Base-by-base conservation (phyloP, 2,329 filamentous ascomycete species). In the Colletotrichum chrysophilum region DNA sequence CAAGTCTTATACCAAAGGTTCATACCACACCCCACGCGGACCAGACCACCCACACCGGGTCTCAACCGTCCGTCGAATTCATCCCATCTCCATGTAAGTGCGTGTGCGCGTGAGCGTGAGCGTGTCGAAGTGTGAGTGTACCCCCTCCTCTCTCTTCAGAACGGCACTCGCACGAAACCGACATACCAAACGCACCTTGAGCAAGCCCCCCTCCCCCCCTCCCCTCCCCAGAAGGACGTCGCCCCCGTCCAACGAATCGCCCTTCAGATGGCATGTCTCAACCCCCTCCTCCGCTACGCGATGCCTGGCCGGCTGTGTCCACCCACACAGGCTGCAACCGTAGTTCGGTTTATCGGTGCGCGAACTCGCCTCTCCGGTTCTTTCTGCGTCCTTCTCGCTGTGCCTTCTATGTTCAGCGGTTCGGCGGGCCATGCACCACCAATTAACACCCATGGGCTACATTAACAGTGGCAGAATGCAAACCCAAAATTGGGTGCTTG, bases 261-360 rank as follows among this genome's bases (percentile, higher is more conserved):
- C 70, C 73, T 75, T 73, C 73, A 75, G 70, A 75, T 75, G 73
- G 64, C 73, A 75, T 75, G 73, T 75, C 73, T 68, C 73, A 24
- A 48, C 28, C 32, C 28, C 32, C 62, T 62, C 73, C 12, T 34
- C 62, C 70, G 56, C 43, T 67, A 24, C 58, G 43, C 32, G 26
- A 69, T 61, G 32, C 64, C 69, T 67, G 73, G 32, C 56, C 32
- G 56, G 26, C 52, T 38, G 52, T 48, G 38, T 21, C 73, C 38
- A 67, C 73, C 32, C 56, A 55, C 60, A 60, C 34, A 32, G 67
- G 9, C 32, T 21, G 43, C 43, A 52, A 21, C 43, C n/a, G 43
- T 52, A 52, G 43, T 52, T 52, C 43, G 43, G 43, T 52, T 52
- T 52, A 52, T 52, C 43, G 43, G 43, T 52, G 43, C 43, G 43